Conservation (phyloP, 441 rosid species). For the Eruca vesicaria region DNA sequence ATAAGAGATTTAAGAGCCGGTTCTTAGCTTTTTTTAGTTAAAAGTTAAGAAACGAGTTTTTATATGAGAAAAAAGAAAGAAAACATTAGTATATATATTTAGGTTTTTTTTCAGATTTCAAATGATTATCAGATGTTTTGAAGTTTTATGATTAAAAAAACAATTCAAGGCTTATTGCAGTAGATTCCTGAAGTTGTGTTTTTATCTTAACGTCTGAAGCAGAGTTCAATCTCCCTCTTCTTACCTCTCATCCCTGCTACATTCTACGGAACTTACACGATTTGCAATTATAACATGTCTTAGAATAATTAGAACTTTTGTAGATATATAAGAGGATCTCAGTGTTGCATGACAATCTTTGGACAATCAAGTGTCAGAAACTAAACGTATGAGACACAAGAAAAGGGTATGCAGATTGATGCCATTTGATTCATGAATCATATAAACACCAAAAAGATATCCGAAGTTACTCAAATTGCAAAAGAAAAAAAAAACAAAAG, state of each 20-base stretch:
- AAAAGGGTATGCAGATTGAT: background rate
- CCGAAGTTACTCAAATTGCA: background rate
- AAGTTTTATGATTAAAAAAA: background rate
- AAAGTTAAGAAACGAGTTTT: too few relatives aligned
- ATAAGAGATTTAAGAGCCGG: too few relatives aligned
- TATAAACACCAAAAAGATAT: slow-evolving; percentile 2
- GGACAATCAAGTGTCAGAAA: background rate
- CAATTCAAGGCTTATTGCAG: background rate
- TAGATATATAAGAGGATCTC: slow-evolving; percentile 4
- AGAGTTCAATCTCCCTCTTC: too few relatives aligned
- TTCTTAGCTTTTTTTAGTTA: too few relatives aligned
- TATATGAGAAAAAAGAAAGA: too few relatives aligned
- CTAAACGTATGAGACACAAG: background rate
- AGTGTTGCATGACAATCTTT: background rate
- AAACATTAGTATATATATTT: background rate
- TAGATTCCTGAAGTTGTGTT: background rate
- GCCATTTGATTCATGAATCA: slow-evolving; percentile 7
- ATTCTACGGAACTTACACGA: background rate
- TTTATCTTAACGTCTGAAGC: background rate
- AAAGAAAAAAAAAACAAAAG: background rate
- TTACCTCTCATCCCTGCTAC: background rate
- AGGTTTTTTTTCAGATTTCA: background rate
- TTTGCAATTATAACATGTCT: slow-evolving; percentile 5
- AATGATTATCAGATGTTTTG: background rate
- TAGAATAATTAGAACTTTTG: background rate